Evolutionary conservation across 73 alveolate genomes (phyloP).

Genomic region (Paramecium biaurelia): DNA sequence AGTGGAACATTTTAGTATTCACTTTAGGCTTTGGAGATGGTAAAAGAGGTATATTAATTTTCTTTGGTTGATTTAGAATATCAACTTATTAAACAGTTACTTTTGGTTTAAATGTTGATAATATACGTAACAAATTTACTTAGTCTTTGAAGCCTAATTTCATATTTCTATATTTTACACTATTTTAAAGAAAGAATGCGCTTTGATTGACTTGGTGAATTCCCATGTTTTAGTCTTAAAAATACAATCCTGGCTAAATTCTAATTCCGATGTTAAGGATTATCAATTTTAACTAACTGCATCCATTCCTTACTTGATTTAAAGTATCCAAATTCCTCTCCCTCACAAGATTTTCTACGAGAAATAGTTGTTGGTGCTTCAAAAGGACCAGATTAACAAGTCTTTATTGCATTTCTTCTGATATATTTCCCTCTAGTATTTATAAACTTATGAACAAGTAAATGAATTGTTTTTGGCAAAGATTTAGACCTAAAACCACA

Average conservation of each 20-base stretch:
- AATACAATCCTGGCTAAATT: neutral
- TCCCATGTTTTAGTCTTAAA: neutral
- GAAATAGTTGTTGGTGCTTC: neutral
- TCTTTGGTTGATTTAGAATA: neutral
- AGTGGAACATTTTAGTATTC: neutral
- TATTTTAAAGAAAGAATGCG: neutral
- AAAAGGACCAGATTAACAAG: neutral
- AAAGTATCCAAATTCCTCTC: neutral
- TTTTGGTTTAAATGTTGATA: conserved; percentile 4
- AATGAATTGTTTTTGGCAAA: neutral
- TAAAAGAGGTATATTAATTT: neutral
- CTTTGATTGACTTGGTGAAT: neutral
- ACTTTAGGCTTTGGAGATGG: neutral
- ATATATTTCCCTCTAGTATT: neutral
- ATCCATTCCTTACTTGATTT: neutral
- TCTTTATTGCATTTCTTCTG: neutral
- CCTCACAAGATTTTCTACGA: neutral
- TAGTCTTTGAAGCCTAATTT: neutral
- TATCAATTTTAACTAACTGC: neutral
- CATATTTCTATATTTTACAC: neutral
- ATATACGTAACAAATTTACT: neutral
- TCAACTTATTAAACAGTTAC: neutral
- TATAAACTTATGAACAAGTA: neutral
- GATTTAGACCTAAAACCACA: neutral
- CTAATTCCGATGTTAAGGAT: conserved; percentile 23